A percentile compares a stretch with the other conserved stretches of the same genome.
These are phyloP conservation scores for Eimeria sp. DNA, from an alignment of 169 alveolate genomes.

Conservation along the genomic window DNA sequence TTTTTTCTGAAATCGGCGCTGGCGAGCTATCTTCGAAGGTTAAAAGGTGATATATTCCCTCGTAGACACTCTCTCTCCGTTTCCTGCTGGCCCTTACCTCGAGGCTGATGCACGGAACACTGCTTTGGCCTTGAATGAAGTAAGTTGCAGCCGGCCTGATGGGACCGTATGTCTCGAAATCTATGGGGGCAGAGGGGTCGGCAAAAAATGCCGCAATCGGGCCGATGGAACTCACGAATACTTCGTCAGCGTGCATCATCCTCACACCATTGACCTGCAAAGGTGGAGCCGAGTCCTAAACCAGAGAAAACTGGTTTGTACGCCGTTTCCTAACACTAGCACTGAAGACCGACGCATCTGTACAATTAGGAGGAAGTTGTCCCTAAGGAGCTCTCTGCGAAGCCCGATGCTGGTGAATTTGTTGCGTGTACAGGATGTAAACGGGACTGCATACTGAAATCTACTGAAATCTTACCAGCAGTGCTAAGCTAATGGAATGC, in stretches of 20 bases:
- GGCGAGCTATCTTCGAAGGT: background rate
- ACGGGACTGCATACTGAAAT: background rate
- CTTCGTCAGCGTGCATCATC: slow-evolving; percentile 54
- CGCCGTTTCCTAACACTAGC: background rate
- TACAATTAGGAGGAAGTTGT: background rate
- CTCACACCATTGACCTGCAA: slow-evolving; percentile 76
- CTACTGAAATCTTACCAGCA: slow-evolving; percentile 50
- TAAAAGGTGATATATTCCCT: background rate
- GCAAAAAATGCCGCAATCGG: slow-evolving; percentile 41
- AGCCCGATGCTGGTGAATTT: background rate
- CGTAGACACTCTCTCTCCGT: background rate
- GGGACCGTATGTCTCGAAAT: slow-evolving; percentile 40
- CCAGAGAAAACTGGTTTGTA: background rate
- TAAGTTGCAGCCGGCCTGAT: slow-evolving; percentile 74
- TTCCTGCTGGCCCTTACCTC: slow-evolving; percentile 84
- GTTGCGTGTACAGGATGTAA: background rate
- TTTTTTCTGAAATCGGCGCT: background rate
- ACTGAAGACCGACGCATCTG: background rate
- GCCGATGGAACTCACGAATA: slow-evolving; percentile 57
- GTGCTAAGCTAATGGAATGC: slow-evolving; percentile 72
- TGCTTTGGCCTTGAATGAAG: slow-evolving; percentile 94
- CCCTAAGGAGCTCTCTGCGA: background rate
- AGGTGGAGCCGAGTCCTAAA: background rate
- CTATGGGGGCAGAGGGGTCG: slow-evolving; percentile 53
- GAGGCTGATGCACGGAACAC: slow-evolving; percentile 97